Evolutionary conservation across 768 basidiomycete species (phyloP), one percentile per base, ranked within the genome.

Genomic region (Calocera viscosa): DNA sequence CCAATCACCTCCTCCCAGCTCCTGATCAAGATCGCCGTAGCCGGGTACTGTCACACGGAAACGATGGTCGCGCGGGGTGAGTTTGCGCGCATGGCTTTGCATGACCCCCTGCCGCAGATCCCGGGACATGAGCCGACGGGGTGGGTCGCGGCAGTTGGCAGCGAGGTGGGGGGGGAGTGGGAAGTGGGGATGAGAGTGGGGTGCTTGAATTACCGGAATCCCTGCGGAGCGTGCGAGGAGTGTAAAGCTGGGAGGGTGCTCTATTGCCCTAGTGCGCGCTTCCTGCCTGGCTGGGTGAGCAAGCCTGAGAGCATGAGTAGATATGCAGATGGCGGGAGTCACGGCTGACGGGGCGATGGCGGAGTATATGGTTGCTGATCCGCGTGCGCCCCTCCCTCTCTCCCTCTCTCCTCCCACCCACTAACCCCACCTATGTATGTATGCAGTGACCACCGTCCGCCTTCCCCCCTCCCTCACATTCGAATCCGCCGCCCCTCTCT

Each of bases 31-130:
- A 40, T 60, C 16, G 65, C 34, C 34, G 47, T 35, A 2, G 65
- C 65, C 22, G 68, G 68, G 8, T 68, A 53, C 60, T 68, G 68
- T 47, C 68, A 68, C 43, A 68, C 68, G 24, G 68, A 65, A 19
- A 32, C n/a, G 16, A 26, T 64, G 67, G 47, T 65, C 17, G 17
- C 49, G 35, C 34, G 39, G 30, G 53, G 34, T 17, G 49, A 60
- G 2, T 19, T 28, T 14, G 49, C 39, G 12, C n/a, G 8, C 5
- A 28, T 33, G 49, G 35, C 33, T 8, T 1, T 34, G 1, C 26
- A 8, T 38, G 47, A 47, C 49, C 34, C 41, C 32, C 28, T 66
- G 7, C 65, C 47, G 16, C 49, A 41, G 33, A 47, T 68, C 35
- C 65, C 68, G 19, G 49, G 68, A 8, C 68, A 68, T 26, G 68